Evolutionary conservation across 768 basidiomycete species (phyloP), one percentile per base, ranked within the genome.

Genomic region (Floccularia luteovirens): DNA sequence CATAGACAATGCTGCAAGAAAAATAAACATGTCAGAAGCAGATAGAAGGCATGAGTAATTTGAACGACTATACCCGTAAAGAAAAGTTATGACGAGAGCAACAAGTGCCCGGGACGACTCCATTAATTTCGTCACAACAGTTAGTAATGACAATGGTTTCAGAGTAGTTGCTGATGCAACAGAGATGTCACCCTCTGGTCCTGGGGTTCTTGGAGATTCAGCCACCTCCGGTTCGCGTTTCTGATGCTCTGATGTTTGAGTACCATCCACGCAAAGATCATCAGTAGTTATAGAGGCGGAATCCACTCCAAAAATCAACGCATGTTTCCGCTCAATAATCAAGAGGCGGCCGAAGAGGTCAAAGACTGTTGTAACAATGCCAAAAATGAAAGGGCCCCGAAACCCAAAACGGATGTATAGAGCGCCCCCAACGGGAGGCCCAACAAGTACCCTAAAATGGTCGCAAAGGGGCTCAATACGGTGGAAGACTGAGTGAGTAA

Each of bases 361-460:
- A 3, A 75, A 33, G 12, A 63, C 24, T 1, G 74, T 62, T 28
- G 66, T 61, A 10, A 61, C 54, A 24, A 77, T 64, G 1, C 70
- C 64, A 33, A 76, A 74, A 19, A 81, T 58, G 39, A 81, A 77
- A 1, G 80, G 80, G 3, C 66, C 79, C 13, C 73, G 72, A 50
- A 69, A 81, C 4, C 80, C 79, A 49, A 74, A 78, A 10, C 61
- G 66, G 14, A 52, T 47, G 48, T 72, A 82, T 21, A 82, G 50
- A 2, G 59, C 53, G 17, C 80, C 79, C 21, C 78, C 79, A 2
- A 72, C 62, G 0, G 81, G 77, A 2, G 77, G 74, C 8, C 75
- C 79, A 20, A 75, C 60, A 11, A 77, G 51, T n/a, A 70, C 53
- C 24, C 77, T 79, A 21, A 23, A 19, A 23, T 27, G 20, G 13